Base-by-base conservation (phyloP, 2,329 filamentous ascomycete species). In the Ascochyta koolunga region DNA sequence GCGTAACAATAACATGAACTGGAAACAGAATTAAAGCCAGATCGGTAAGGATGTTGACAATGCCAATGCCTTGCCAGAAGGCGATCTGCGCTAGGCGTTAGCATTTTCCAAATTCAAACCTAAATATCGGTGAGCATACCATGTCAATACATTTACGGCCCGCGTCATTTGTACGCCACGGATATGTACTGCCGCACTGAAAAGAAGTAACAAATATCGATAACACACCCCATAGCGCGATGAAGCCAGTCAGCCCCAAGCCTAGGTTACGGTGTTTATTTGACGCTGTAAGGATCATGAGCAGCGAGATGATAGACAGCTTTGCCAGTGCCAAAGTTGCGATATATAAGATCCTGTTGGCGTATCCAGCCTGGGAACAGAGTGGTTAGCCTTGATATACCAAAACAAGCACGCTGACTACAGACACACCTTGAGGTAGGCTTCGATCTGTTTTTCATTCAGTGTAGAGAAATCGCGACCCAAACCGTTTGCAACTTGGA, bases 11-110 rank as follows among this genome's bases (percentile, higher is more conserved):
- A 9, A 74, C 62, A 45, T 74, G 69, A 1, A 74, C 60, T 7
- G 71, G 71, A 35, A 72, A 73, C 4, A 68, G 35, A 25, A 73
- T 70, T 16, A 74, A 50, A 2, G 69, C 67, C 13, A 72, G 43
- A 36, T 74, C 71, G 11, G 71, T 73, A 11, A 72, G 35, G 41
- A 74, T 72, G 44, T 74, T 74, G 45, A 72, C 52, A 10, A 65
- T 50, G 22, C 67, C 60, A 53, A 69, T 68, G 21, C 53, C 59
- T 24, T 64, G 64, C 71, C 71, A 74, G 36, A 74, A 72, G 3
- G 62, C 56, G 36, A 58, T 47, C 70, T 73, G 36, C 4, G 9
- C 18, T 25, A 9, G 35, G 5, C 11, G 29, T 61, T 37, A 60
- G 58, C 29, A 38, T n/a, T 3, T 18, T n/a, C 21, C 37, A 16